Evolutionary conservation across 768 basidiomycete species (phyloP).

Genomic region (Megacollybia marginata): DNA sequence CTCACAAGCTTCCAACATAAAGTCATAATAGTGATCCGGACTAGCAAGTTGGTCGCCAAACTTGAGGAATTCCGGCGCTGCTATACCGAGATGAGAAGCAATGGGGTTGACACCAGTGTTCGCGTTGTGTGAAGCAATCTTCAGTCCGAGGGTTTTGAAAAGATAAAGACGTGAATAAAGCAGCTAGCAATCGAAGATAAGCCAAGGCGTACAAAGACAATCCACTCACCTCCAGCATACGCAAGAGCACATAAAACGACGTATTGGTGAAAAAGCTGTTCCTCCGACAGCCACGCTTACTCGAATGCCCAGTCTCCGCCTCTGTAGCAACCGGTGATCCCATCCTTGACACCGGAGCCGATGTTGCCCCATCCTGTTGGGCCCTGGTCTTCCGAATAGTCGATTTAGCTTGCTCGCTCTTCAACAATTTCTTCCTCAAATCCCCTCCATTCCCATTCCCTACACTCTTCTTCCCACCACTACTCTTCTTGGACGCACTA

Average conservation of each 20-base stretch:
- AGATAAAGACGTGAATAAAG: slow-evolving; percentile 73
- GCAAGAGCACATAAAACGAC: slow-evolving; percentile 76
- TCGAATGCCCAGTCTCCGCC: slow-evolving; percentile 25
- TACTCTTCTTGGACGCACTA: slow-evolving; percentile 30
- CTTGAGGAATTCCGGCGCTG: slow-evolving; percentile 18
- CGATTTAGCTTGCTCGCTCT: slow-evolving; percentile 77
- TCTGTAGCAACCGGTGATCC: slow-evolving; percentile 55
- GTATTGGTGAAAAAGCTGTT: slow-evolving; percentile 86
- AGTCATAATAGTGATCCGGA: slow-evolving; percentile 69
- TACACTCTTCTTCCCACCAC: slow-evolving; percentile 17
- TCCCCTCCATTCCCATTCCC: slow-evolving; percentile 41
- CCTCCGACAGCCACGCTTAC: slow-evolving; percentile 29
- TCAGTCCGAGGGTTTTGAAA: slow-evolving; percentile 52
- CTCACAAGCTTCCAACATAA: slow-evolving; percentile 83
- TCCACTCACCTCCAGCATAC: slow-evolving; percentile 72
- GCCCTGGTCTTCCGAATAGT: slow-evolving; percentile 51
- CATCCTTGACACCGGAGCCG: slow-evolving; percentile 51
- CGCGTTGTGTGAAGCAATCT: slow-evolving; percentile 7
- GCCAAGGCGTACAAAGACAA: neutral
- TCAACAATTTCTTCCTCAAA: slow-evolving; percentile 71
- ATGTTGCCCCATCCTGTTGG: slow-evolving; percentile 43
- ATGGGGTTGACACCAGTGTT: slow-evolving; percentile 7
- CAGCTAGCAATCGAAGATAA: slow-evolving; percentile 39
- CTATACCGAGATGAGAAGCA: slow-evolving; percentile 21
- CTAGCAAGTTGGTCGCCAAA: slow-evolving; percentile 31